Percentiles rank a stretch among this genome's conserved stretches.
phyloP scores from a whole-genome alignment of 202 grass and related monocot genomes.

The Zoysia matrella region DNA sequence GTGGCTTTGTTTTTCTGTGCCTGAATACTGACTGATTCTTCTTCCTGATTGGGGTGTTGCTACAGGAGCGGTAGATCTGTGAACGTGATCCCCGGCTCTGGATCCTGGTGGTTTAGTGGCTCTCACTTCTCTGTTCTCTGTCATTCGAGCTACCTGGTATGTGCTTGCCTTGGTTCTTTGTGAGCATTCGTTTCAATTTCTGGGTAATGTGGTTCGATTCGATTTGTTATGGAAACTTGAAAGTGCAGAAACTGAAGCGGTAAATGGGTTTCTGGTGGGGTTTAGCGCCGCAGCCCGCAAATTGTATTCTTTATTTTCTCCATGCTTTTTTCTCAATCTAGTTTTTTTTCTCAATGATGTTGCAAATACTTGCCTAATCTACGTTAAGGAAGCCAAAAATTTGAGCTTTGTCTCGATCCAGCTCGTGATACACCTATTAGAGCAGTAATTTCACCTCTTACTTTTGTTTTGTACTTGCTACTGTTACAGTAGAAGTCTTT shows the following conservation, averaged over 20 bases:
- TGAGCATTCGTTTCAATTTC: conserved; percentile 3
- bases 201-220: conserved; percentile 40
- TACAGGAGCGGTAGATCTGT: conserved; percentile 55
- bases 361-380: conserved; percentile 23
- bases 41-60: not conserved
- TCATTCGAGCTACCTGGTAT: conserved; percentile 15
- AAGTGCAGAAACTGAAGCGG: not conserved
- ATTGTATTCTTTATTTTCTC: not conserved
- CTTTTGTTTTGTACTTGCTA: conserved; percentile 6
- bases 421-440: not conserved
- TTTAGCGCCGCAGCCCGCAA: conserved; percentile 37
- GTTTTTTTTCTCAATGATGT: not conserved
- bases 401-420: not conserved
- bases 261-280: conserved; percentile 24
- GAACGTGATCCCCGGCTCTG: not conserved
- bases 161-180: not conserved
- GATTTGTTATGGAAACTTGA: not conserved
- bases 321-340: not conserved
- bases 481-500: not conserved
- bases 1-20: not conserved
- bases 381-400: not conserved
- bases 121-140: not conserved
- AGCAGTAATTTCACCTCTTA: not conserved
- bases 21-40: conserved; percentile 27
- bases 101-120: conserved; percentile 24